phyloP scores from a whole-genome alignment of 2,329 filamentous ascomycete genomes.

The Nemania bipapillata region DNA sequence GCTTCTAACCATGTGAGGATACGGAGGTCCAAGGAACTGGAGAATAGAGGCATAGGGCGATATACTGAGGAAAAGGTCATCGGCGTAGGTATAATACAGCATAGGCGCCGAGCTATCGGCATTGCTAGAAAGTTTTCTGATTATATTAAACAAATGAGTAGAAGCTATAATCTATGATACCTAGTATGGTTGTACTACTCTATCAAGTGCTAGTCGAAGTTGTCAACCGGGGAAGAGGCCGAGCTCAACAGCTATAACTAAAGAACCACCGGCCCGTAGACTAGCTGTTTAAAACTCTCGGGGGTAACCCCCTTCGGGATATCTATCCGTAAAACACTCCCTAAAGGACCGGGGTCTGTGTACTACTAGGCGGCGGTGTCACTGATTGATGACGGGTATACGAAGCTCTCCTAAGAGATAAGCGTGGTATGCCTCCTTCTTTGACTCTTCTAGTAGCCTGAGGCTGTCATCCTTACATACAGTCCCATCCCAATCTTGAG shows the following conservation, averaged over 20 bases:
- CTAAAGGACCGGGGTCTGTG: neutral
- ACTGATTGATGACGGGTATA: neutral
- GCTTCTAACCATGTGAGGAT: too few relatives aligned
- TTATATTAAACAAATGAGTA: too few relatives aligned
- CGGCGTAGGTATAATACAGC: too few relatives aligned
- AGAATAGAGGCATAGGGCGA: too few relatives aligned
- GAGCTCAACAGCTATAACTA: neutral
- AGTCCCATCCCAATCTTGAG: neutral
- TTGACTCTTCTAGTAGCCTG: neutral
- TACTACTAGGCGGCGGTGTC: neutral
- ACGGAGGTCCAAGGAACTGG: too few relatives aligned
- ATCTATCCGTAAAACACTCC: neutral
- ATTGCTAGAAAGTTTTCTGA: too few relatives aligned
- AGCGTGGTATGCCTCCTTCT: neutral
- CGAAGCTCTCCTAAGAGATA: neutral
- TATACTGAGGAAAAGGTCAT: too few relatives aligned
- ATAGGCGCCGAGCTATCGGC: too few relatives aligned
- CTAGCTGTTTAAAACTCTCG: neutral
- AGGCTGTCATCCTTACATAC: neutral
- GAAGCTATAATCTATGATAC: too few relatives aligned
- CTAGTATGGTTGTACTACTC: neutral
- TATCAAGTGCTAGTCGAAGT: neutral
- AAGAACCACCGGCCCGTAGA: neutral
- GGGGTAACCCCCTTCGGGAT: neutral
- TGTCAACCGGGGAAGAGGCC: neutral